phyloP scores from a whole-genome alignment of 2,329 filamentous ascomycete genomes.

The Onygenales sp. region DNA sequence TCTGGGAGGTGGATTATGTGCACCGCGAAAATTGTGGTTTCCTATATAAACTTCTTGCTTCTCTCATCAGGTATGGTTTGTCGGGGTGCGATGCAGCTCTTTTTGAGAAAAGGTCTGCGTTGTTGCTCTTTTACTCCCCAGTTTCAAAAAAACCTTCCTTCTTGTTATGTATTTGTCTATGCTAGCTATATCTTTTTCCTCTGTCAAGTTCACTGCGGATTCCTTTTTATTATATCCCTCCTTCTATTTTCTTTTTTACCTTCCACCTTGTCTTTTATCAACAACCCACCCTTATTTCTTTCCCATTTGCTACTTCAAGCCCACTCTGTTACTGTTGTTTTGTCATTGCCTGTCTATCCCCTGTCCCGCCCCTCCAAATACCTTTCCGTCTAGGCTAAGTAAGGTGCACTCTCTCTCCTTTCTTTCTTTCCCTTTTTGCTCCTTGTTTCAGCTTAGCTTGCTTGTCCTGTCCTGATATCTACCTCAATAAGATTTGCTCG shows the following conservation, averaged over 20 bases:
- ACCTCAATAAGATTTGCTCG: neutral
- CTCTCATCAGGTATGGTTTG: constrained; percentile 2
- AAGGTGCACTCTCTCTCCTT: neutral
- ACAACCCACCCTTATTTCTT: neutral
- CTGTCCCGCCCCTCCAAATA: neutral
- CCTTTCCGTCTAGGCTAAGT: neutral
- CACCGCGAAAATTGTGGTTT: neutral
- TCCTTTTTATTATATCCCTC: constrained; percentile 13
- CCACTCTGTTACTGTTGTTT: constrained; percentile 8
- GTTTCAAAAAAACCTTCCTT: constrained; percentile 14
- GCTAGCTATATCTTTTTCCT: constrained; percentile 24
- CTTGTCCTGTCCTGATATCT: neutral
- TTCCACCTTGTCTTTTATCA: neutral
- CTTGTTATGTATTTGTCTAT: constrained; percentile 31
- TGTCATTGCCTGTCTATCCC: neutral
- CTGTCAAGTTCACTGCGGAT: constrained; percentile 14
- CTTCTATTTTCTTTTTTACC: constrained; percentile 4
- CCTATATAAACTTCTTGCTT: constrained; percentile 8
- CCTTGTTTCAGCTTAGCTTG: neutral
- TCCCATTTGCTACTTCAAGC: neutral
- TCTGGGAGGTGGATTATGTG: neutral
- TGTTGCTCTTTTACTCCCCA: constrained; percentile 7
- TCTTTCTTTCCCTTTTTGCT: constrained; percentile 2
- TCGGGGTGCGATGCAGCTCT: constrained; percentile 11
- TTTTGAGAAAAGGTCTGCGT: constrained; percentile 15